phyloP scores from a whole-genome alignment of 1,284 basidiomycete species.

The Papiliotrema nemorosa region DNA sequence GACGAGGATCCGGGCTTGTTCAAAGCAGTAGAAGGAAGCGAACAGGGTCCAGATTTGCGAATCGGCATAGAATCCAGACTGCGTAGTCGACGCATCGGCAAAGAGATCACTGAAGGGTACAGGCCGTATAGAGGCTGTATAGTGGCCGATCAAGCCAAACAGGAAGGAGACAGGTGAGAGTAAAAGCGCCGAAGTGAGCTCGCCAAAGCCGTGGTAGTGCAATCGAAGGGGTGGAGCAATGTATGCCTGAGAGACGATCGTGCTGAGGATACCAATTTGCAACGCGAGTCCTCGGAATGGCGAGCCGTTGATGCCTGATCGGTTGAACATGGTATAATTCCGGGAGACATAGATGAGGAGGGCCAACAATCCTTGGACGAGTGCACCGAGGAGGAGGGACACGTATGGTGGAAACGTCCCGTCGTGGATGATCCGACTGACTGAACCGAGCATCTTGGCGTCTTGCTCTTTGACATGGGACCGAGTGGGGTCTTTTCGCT shows the following conservation, averaged over 20 bases:
- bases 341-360: slow-evolving; percentile 4
- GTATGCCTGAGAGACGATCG: slow-evolving; percentile 23
- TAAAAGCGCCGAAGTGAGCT: slow-evolving; percentile 19
- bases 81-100: background rate
- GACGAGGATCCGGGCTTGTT: slow-evolving; percentile 26
- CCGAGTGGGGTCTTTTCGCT: background rate
- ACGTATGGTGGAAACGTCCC: slow-evolving; percentile 24
- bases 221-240: slow-evolving; percentile 25
- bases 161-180: slow-evolving; percentile 19
- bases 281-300: slow-evolving; percentile 20
- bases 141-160: slow-evolving; percentile 24
- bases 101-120: slow-evolving; percentile 10
- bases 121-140: slow-evolving; percentile 14
- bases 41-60: slow-evolving; percentile 15
- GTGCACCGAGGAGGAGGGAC: slow-evolving; percentile 13
- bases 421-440: slow-evolving; percentile 26
- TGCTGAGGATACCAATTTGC: slow-evolving; percentile 17
- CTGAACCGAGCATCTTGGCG: slow-evolving; percentile 24
- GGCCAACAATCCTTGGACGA: slow-evolving; percentile 7
- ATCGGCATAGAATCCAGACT: slow-evolving; percentile 16
- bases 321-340: background rate
- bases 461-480: slow-evolving; percentile 8
- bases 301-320: background rate
- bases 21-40: slow-evolving; percentile 18
- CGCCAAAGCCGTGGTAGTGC: slow-evolving; percentile 25